Conservation (phyloP, 768 basidiomycete species). For the Coprinopsis sp. region DNA sequence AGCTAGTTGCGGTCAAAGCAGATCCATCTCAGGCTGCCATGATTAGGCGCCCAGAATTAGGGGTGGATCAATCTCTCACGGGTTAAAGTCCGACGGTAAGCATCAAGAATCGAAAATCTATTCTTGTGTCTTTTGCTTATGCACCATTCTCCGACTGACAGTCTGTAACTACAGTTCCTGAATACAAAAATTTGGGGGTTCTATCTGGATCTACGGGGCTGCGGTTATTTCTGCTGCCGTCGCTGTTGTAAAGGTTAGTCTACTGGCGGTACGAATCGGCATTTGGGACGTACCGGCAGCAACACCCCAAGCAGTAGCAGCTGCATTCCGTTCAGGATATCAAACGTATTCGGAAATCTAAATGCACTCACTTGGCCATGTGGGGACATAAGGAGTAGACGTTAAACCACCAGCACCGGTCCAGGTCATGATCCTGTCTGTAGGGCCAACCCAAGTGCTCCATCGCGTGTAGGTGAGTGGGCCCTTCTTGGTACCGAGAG, state of each 20-base stretch:
- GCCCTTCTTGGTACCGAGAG: constrained; percentile 9
- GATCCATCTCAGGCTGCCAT: too few species aligned
- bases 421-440: constrained; percentile 7
- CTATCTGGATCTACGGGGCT: too few species aligned
- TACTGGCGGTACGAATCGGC: not conserved
- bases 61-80: too few species aligned
- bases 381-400: constrained; percentile 6
- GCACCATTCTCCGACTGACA: too few species aligned
- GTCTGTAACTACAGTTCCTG: too few species aligned
- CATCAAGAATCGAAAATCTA: too few species aligned
- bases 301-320: not conserved
- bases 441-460: constrained; percentile 9
- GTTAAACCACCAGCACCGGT: constrained; percentile 8
- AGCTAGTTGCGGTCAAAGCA: too few species aligned
- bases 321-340: not conserved
- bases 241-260: not conserved
- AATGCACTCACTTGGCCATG: constrained; percentile 7
- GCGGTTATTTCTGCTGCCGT: too few species aligned
- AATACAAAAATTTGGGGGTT: too few species aligned
- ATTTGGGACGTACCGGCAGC: not conserved
- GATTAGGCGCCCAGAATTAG: too few species aligned
- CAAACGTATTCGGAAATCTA: not conserved
- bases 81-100: too few species aligned
- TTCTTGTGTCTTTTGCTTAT: too few species aligned
- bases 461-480: constrained; percentile 10